Conservation (phyloP, 768 basidiomycete species). For the Xerocomellus intermedius region DNA sequence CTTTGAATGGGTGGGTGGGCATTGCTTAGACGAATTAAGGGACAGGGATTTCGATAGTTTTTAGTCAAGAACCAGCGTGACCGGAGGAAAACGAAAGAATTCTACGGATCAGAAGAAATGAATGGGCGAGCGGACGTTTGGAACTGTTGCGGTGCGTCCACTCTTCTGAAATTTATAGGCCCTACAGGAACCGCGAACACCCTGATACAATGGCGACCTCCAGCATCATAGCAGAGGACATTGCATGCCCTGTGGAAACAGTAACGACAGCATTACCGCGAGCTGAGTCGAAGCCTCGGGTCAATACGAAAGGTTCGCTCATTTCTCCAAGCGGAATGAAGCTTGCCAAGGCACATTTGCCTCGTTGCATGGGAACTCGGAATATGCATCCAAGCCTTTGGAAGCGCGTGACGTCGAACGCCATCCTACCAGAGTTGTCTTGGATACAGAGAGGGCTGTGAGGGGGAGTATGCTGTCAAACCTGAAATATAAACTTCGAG, state of each 20-base stretch:
- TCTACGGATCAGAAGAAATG: background rate
- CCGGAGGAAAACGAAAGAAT: background rate
- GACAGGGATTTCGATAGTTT: background rate
- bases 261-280: background rate
- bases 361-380: no score
- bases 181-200: background rate
- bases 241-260: background rate
- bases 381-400: no score
- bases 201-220: background rate
- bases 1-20: background rate
- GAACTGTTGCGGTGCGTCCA: background rate
- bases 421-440: no score
- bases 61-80: constrained; percentile 10
- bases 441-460: no score
- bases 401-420: no score
- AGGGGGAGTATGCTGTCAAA: no score
- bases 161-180: constrained; percentile 4
- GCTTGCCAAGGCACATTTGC: no score
- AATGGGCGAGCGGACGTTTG: background rate
- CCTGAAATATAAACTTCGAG: no score
- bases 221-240: background rate
- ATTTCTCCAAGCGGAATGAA: no score
- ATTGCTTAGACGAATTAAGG: constrained; percentile 1
- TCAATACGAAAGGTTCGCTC: no score
- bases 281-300: background rate